Base-by-base conservation (phyloP, 2,329 filamentous ascomycete species). In the Rutstroemia sydowiana region DNA sequence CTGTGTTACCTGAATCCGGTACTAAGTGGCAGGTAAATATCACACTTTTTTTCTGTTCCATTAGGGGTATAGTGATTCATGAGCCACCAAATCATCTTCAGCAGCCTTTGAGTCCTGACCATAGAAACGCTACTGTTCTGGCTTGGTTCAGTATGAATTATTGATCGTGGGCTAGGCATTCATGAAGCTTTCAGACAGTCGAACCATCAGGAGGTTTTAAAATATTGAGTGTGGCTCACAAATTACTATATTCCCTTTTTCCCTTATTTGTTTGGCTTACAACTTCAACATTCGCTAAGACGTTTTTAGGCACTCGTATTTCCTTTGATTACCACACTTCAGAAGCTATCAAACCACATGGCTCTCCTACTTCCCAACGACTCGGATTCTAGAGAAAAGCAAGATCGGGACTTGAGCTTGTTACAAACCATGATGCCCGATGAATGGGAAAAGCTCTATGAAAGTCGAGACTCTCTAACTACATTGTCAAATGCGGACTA, bases 311-410 rank as follows among this genome's bases (percentile, higher is more conserved):
- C 77, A 16, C 78, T 85, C 55, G 87, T 96, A 1, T 98, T 98
- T 60, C 91, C 93, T 3, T 81, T 82, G 48, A 91, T 97, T 59
- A 77, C 82, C 16, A 85, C 82, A 0, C 72, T 97, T 18, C 88
- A 95, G 61, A 95, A 95, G 65, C 73, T 98, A 4, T 84, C 89
- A 11, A 97, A 95, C 63, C 93, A 98, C 66, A 75, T 97, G n/a
- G 92, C 87, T 3, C 81, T 95, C 21, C 75, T 97, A 21, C 82
- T 96, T 9, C 93, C 92, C 0, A 70, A 71, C 34, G 71, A 70
- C 10, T 75, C 71, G 3, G 88, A 93, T 45, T 59, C 77, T 0
- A 72, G 73, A 2, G 85, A 88, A 3, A 93, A 89, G 63, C 87
- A 92, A 62, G 73, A 80, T n/a, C 85, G 85, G 55, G 88, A 95